These are phyloP conservation scores for Vitis hybrid DNA, from an alignment of 177 flowering plant genomes.

Conservation along the genomic window DNA sequence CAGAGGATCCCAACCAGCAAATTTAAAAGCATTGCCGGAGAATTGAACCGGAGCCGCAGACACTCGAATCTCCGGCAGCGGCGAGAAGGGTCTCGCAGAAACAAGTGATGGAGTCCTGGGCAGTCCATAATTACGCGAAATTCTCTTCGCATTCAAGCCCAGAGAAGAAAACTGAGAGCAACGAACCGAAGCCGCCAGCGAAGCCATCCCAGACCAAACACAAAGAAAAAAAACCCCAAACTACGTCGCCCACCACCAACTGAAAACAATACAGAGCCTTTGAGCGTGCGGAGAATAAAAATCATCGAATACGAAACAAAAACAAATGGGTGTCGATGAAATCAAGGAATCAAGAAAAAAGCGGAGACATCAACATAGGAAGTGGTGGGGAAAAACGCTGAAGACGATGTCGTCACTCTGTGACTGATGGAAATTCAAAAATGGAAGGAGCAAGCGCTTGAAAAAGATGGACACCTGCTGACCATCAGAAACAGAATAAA, in stretches of 20 bases:
- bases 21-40: constrained; percentile 14
- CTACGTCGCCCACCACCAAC: too few relatives aligned
- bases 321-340: background rate
- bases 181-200: constrained; percentile 19
- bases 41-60: constrained; percentile 4
- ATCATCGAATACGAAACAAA: background rate
- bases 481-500: background rate
- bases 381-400: background rate
- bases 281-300: too few relatives aligned
- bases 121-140: constrained; percentile 5
- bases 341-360: background rate
- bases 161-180: constrained; percentile 31
- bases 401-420: too few relatives aligned
- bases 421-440: too few relatives aligned
- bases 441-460: background rate
- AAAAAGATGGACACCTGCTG: too few relatives aligned
- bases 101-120: constrained; percentile 23
- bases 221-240: background rate
- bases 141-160: constrained; percentile 20
- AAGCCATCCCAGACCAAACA: constrained; percentile 30
- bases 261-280: too few relatives aligned
- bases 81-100: constrained; percentile 17
- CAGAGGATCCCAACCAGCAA: constrained; percentile 18
- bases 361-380: constrained; percentile 8
- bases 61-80: constrained; percentile 16